phyloP scores from a whole-genome alignment of 2,329 filamentous ascomycete species.

The Talaromyces amestolkiae region DNA sequence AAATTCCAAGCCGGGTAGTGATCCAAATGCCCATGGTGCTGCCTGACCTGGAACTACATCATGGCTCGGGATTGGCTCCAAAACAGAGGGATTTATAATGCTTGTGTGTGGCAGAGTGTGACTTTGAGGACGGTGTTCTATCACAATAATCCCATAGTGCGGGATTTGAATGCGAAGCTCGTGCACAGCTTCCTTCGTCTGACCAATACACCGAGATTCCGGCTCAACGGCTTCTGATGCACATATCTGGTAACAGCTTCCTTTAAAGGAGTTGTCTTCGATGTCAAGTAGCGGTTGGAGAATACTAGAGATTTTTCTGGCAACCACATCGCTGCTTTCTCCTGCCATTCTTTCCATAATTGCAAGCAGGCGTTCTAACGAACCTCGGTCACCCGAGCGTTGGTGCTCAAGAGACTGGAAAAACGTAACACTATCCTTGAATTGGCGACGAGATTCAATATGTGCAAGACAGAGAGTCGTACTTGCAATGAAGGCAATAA shows the following conservation, averaged over 20 bases:
- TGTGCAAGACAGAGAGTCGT: slow-evolving; percentile 29
- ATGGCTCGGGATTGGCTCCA: background rate
- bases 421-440: background rate
- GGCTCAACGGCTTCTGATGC: background rate
- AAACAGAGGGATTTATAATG: background rate
- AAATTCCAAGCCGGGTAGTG: background rate
- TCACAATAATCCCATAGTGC: slow-evolving; percentile 43
- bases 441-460: slow-evolving; percentile 24
- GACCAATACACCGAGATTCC: background rate
- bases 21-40: background rate
- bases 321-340: slow-evolving; percentile 32
- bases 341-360: slow-evolving; percentile 33
- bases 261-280: slow-evolving; percentile 19
- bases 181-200: slow-evolving; percentile 10
- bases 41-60: background rate
- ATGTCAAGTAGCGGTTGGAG: slow-evolving; percentile 24
- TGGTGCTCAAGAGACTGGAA: slow-evolving; percentile 37
- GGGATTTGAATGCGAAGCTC: slow-evolving; percentile 44
- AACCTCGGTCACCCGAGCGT: slow-evolving; percentile 39
- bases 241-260: background rate
- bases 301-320: slow-evolving; percentile 25
- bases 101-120: background rate
- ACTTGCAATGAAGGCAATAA: slow-evolving; percentile 28
- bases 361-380: slow-evolving; percentile 39
- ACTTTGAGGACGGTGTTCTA: slow-evolving; percentile 24